Percentiles rank a stretch among this genome's conserved stretches.
phyloP scores from a whole-genome alignment of 179 eudicot species.

The Sideroxylon spinosum region DNA sequence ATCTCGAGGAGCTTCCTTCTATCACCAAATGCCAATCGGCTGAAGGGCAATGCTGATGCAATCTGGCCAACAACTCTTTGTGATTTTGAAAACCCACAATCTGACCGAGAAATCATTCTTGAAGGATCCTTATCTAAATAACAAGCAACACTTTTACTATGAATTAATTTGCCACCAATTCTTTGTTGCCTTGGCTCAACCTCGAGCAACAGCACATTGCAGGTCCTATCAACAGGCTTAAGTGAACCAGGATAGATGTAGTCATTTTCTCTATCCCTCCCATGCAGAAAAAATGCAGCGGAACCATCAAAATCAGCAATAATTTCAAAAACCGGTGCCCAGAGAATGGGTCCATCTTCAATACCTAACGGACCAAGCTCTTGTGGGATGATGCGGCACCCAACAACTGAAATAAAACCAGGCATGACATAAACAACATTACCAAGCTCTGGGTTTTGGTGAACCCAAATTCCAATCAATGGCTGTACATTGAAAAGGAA shows the following conservation, averaged over 20 bases:
- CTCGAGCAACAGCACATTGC: slow-evolving; percentile 70
- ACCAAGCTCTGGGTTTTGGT: no score
- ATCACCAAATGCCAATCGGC: slow-evolving; percentile 50
- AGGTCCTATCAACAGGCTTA: slow-evolving; percentile 50
- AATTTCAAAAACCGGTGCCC: no score
- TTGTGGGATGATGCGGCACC: no score
- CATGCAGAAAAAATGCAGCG: slow-evolving; percentile 47
- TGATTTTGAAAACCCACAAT: slow-evolving; percentile 46
- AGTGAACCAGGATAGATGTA: slow-evolving; percentile 62
- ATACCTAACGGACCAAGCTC: no score
- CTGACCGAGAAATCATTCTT: slow-evolving; percentile 36
- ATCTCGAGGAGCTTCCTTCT: slow-evolving; percentile 47
- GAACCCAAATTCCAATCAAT: no score
- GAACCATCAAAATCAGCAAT: slow-evolving; percentile 42
- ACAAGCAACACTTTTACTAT: no score
- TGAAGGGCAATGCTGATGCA: slow-evolving; percentile 28
- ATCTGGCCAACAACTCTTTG: slow-evolving; percentile 40
- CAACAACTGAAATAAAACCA: no score
- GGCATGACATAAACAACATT: slow-evolving; percentile 59
- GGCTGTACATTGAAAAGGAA: no score
- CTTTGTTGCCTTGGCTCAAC: slow-evolving; percentile 51
- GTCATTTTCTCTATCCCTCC: slow-evolving; percentile 53
- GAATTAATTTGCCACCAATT: slow-evolving; percentile 18
- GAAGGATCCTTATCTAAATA: slow-evolving; percentile 2
- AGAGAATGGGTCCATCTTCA: no score